Conservation (phyloP, 2,329 filamentous ascomycete genomes). For the Ophiostoma ips region DNA sequence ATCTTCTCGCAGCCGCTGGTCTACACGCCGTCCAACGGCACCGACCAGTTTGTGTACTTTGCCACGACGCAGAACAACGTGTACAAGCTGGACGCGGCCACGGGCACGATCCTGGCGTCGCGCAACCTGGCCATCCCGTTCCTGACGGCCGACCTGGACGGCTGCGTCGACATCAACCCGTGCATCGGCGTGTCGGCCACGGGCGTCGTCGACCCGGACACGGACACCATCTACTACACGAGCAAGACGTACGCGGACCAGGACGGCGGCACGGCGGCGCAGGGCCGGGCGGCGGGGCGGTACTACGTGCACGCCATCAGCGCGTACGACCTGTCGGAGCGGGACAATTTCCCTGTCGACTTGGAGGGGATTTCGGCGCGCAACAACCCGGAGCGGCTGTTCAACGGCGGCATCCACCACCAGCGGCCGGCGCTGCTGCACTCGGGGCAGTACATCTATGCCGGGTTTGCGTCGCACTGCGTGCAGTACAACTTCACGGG, state of each 20-base stretch:
- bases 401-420: conserved; percentile 33
- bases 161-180: conserved; percentile 34
- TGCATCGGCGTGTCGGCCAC: conserved; percentile 33
- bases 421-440: conserved; percentile 32
- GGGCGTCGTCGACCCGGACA: conserved; percentile 35
- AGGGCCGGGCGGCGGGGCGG: conserved; percentile 27
- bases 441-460: conserved; percentile 32
- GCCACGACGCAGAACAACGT: conserved; percentile 37
- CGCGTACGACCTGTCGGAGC: conserved; percentile 28
- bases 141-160: conserved; percentile 29
- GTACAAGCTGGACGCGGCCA: conserved; percentile 34
- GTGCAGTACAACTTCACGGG: conserved; percentile 37
- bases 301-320: conserved; percentile 33
- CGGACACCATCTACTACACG: conserved; percentile 34
- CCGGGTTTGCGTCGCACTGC: conserved; percentile 36
- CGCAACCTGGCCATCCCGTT: conserved; percentile 33
- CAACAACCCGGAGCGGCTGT: conserved; percentile 31
- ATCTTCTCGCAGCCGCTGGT: conserved; percentile 37
- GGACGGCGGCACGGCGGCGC: conserved; percentile 19
- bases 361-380: conserved; percentile 29
- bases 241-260: conserved; percentile 33
- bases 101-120: conserved; percentile 26
- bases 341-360: conserved; percentile 26
- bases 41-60: conserved; percentile 33
- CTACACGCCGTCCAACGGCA: conserved; percentile 25